A percentile compares a stretch with the other conserved stretches of the same genome.
Conservation (phyloP, 768 basidiomycete genomes). For the Lactifluus hygrophoroides region DNA sequence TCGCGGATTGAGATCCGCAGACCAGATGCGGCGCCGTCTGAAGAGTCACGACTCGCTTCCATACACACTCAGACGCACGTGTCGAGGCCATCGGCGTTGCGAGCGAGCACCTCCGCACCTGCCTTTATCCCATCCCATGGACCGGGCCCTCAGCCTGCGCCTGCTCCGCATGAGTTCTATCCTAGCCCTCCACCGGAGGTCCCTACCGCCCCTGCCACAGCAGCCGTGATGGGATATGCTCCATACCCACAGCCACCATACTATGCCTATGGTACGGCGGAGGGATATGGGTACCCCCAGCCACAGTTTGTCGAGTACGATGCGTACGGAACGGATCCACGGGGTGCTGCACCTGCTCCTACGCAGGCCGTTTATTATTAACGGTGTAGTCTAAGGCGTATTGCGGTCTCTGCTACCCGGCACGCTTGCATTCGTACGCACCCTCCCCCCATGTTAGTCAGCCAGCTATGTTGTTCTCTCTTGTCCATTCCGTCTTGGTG, state of each 20-base stretch:
- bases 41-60: not conserved
- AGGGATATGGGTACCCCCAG: constrained; percentile 8
- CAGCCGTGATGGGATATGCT: constrained; percentile 44
- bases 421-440: not conserved
- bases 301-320: constrained; percentile 15
- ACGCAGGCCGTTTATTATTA: constrained; percentile 15
- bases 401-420: too few relatives aligned
- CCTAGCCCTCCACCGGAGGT: constrained; percentile 19
- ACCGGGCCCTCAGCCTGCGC: not conserved
- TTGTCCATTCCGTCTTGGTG: not conserved
- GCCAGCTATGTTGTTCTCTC: not conserved
- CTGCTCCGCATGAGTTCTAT: constrained; percentile 24
- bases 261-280: constrained; percentile 8
- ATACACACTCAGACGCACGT: not conserved
- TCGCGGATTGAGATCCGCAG: constrained; percentile 70
- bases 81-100: constrained; percentile 32
- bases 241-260: constrained; percentile 32
- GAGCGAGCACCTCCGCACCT: constrained; percentile 23
- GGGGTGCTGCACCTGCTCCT: not conserved
- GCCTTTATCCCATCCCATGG: constrained; percentile 8
- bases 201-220: constrained; percentile 27
- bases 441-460: too few relatives aligned
- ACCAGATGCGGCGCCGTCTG: constrained; percentile 32
- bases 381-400: not conserved
- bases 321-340: constrained; percentile 7